Evolutionary conservation across 768 basidiomycete genomes (phyloP).

Genomic region (Cytidiella melzeri): DNA sequence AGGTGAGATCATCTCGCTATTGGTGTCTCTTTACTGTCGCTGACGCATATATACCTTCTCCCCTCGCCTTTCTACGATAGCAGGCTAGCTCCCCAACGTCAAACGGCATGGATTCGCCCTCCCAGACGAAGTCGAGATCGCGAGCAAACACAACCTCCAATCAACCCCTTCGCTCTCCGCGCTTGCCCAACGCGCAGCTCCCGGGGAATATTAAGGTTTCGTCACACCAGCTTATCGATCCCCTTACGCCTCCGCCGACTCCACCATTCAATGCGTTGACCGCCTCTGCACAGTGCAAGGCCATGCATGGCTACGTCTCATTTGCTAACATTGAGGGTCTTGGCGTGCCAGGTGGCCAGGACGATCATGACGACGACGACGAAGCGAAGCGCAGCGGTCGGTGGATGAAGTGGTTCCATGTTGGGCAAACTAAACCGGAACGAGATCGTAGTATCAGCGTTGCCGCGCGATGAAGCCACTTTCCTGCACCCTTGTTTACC

Average conservation of each 20-base stretch:
- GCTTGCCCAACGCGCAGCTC: slow-evolving; percentile 9
- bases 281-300: slow-evolving; percentile 50
- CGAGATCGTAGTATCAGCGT: background rate
- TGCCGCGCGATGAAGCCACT: background rate
- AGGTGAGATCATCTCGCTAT: slow-evolving; percentile 7
- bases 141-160: slow-evolving; percentile 1
- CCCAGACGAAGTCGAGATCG: slow-evolving; percentile 1
- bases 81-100: background rate
- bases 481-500: no score
- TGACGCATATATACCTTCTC: background rate
- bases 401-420: slow-evolving; percentile 16
- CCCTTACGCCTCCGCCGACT: slow-evolving; percentile 26
- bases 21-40: background rate
- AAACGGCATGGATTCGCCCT: slow-evolving; percentile 10
- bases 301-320: slow-evolving; percentile 60
- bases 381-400: slow-evolving; percentile 14
- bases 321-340: slow-evolving; percentile 64
- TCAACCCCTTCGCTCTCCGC: slow-evolving; percentile 9
- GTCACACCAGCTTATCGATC: slow-evolving; percentile 10
- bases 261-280: slow-evolving; percentile 58
- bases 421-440: background rate
- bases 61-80: background rate
- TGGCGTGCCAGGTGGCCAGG: slow-evolving; percentile 47
- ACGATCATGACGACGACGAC: slow-evolving; percentile 24
- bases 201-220: slow-evolving; percentile 5